Conservation (phyloP, 495 filamentous ascomycete species). For the Xylaria palmicola region DNA sequence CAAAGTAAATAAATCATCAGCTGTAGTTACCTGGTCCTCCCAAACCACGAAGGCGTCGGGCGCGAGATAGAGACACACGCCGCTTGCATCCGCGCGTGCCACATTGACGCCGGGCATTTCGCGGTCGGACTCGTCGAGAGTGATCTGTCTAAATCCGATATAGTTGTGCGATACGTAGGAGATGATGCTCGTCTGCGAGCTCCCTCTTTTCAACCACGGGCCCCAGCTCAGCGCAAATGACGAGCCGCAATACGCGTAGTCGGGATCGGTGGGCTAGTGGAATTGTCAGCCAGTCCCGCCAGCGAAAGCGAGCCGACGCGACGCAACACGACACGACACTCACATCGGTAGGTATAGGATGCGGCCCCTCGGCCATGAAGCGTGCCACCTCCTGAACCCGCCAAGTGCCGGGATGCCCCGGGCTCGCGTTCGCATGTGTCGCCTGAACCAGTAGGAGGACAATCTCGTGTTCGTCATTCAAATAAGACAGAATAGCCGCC, state of each 20-base stretch:
- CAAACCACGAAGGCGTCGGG: slow-evolving; percentile 48
- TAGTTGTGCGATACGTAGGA: slow-evolving; percentile 43
- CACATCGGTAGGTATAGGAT: slow-evolving; percentile 30
- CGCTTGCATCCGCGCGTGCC: slow-evolving; percentile 29
- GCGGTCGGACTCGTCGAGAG: slow-evolving; percentile 22
- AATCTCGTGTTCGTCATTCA: slow-evolving; percentile 44
- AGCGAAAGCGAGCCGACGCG: neutral
- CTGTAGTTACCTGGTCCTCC: slow-evolving; percentile 39
- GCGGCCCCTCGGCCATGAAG: slow-evolving; percentile 44
- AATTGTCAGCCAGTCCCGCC: neutral
- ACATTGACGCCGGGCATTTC: slow-evolving; percentile 28
- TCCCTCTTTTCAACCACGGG: slow-evolving; percentile 37
- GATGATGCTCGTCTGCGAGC: slow-evolving; percentile 33
- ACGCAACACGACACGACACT: slow-evolving; percentile 12
- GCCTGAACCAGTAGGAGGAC: slow-evolving; percentile 42
- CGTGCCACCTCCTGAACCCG: slow-evolving; percentile 41
- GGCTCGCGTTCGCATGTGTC: slow-evolving; percentile 16
- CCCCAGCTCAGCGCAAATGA: slow-evolving; percentile 47
- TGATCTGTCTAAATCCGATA: slow-evolving; percentile 45
- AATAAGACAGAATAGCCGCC: slow-evolving; percentile 40
- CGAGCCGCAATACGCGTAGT: slow-evolving; percentile 39
- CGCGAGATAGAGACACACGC: slow-evolving; percentile 43
- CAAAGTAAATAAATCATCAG: neutral
- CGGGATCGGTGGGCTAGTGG: slow-evolving; percentile 33
- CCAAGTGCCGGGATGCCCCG: slow-evolving; percentile 35